Base-by-base conservation (phyloP, 2,329 filamentous ascomycete genomes). In the Fusarium sarcochroum region DNA sequence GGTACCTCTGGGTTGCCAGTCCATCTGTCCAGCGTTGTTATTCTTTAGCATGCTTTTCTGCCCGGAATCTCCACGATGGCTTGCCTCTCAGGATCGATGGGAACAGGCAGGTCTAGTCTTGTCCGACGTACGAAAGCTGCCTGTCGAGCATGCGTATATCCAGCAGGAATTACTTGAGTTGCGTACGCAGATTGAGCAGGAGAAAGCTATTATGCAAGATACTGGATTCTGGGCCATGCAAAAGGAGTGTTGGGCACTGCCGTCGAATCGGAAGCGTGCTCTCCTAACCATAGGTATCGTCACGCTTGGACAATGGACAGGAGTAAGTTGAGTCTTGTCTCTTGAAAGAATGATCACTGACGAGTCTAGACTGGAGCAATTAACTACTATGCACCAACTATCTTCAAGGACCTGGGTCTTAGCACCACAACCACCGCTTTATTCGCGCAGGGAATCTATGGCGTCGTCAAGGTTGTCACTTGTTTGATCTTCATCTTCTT, bases 381-480 rank as follows among this genome's bases (percentile, higher is more conserved):
- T n/a, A 85, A 88, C 72, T 89, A 89, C 78, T 90, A 89, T 66
- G 86, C 87, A 0, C 89, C 89, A 0, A 82, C 83, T 18, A 91
- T 91, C 58, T 91, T 91, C 78, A 77, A 79, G 17, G 81, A 84
- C 59, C 78, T 91, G 4, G 89, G 89, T 9, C 80, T 91, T 2
- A 68, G 72, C 5, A 75, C 74, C 5, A 86, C 84, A 4, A 77
- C 83, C 20, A 84, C 84, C n/a, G 85, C 85, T 21, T 84, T 91
- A 7, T 90, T 91, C 73, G 89, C 90, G 2, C 91, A 89, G 1
- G 89, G 90, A 17, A 65, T 64, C 65, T 91, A 91, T 72, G 89
- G 89, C 8, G 84, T 91, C 40, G 86, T 91, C 37, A 91, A 91
- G 74, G 88, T 90, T 79, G 78, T 84, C 7, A 85, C 87, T 18